Evolutionary conservation across 805 yeast genomes (phyloP), one percentile per base, ranked within the genome.

Genomic region (Debaryomyces hansenii): DNA sequence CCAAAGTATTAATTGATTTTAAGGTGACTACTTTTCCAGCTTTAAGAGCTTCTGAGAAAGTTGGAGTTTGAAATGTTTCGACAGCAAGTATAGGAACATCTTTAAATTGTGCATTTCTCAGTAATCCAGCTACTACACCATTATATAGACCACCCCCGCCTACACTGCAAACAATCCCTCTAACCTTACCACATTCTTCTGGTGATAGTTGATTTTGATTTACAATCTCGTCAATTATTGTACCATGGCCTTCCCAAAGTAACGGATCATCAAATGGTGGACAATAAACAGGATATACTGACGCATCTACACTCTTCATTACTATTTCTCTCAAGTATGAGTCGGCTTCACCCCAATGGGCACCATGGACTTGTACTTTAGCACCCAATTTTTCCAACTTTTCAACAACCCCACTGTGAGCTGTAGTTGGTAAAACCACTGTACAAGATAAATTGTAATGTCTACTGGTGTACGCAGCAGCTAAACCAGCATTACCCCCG

Each of bases 401-500:
- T 32, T 55, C 60, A 15, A 53, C 44, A 4, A 64, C 60, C 1
- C 46, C 44, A 10, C 51, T 47, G 43, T 61, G 62, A 6, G 64
- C 42, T 21, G 46, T 50, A 10, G 36, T 46, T 0, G 71, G 71
- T 14, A 66, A 46, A 3, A 64, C 69, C 20, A 66, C 71, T 3
- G 69, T 65, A 42, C 70, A 66, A 20, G 51, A 44, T 3, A 61
- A 49, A 8, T 42, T 42, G 44, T 51, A 62, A 44, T 41, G 42
- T 40, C 45, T 55, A 21, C 61, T 52, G 10, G 62, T 56, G 35
- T 58, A 62, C 3, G 70, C 71, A 16, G 69, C 69, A 3, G 71
- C 70, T 18, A 66, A 42, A 0, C 70, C 72, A 0, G 70, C 72
- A 50, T 66, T 66, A 1, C 70, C 70, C n/a, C 70, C 72, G 2